Conservation (phyloP, 805 yeast genomes). For the Metschnikowia koreensis region DNA sequence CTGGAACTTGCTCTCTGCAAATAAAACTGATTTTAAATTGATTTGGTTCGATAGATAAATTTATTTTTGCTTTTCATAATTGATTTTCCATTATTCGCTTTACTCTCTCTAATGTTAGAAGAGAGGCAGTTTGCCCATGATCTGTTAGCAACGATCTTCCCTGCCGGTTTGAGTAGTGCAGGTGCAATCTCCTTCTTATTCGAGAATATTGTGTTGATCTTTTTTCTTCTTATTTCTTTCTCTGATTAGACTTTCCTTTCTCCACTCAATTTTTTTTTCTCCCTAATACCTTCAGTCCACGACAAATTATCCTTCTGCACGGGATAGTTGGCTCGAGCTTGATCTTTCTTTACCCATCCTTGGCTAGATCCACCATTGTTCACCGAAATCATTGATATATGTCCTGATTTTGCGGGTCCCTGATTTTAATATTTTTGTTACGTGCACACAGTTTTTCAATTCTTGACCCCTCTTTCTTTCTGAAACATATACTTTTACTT, state of each 20-base stretch:
- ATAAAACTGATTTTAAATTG: too few relatives aligned
- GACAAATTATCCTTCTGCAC: neutral
- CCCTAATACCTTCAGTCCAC: neutral
- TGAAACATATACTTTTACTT: neutral
- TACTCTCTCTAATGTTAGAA: neutral
- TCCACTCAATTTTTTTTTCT: neutral
- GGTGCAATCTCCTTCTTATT: neutral
- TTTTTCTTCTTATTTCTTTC: neutral
- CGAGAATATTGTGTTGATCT: neutral
- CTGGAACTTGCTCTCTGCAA: neutral
- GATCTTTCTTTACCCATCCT: neutral
- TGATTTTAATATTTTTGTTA: neutral
- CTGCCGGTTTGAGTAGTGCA: constrained; percentile 1
- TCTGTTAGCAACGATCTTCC: neutral
- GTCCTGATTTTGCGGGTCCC: constrained; percentile 1
- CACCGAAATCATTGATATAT: neutral
- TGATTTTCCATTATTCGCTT: too few relatives aligned
- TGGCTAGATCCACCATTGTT: neutral
- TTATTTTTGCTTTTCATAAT: too few relatives aligned
- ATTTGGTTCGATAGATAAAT: too few relatives aligned
- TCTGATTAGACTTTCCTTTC: neutral
- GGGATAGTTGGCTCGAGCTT: neutral
- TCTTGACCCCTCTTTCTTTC: neutral
- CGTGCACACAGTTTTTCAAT: neutral
- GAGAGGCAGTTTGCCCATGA: neutral